phyloP scores from a whole-genome alignment of 2,329 filamentous ascomycete genomes.

The Aspergillus felis region DNA sequence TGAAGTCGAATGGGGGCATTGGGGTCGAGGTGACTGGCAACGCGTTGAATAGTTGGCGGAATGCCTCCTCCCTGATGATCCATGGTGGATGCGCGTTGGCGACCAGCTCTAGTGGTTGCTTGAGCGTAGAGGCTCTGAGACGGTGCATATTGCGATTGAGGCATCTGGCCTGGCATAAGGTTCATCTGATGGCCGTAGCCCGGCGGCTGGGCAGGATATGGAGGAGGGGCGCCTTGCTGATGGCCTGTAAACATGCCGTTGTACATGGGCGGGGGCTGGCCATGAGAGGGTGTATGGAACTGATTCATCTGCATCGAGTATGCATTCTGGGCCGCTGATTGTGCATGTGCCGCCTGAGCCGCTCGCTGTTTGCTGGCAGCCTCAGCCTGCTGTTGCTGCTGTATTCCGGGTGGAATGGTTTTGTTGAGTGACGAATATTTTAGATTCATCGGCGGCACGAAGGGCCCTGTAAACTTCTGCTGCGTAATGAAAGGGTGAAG shows the following conservation, averaged over 20 bases:
- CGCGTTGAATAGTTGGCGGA: constrained; percentile 84
- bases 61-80: constrained; percentile 92
- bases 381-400: constrained; percentile 94
- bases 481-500: constrained; percentile 98
- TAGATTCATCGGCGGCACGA: constrained; percentile 94
- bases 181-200: constrained; percentile 70
- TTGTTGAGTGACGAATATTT: constrained; percentile 81
- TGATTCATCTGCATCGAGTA: constrained; percentile 63
- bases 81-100: constrained; percentile 93
- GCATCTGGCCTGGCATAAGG: constrained; percentile 64
- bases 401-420: constrained; percentile 86
- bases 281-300: constrained; percentile 48
- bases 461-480: constrained; percentile 92
- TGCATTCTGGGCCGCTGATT: constrained; percentile 62
- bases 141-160: constrained; percentile 61
- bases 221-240: constrained; percentile 69
- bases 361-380: constrained; percentile 89
- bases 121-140: constrained; percentile 73
- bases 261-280: constrained; percentile 64
- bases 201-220: constrained; percentile 70
- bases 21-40: constrained; percentile 92
- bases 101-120: constrained; percentile 69
- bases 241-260: constrained; percentile 69
- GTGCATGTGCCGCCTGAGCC: constrained; percentile 61
- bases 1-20: constrained; percentile 91